Conservation (phyloP, 352 stramenopile genomes). For the Pythium phragmitis region DNA sequence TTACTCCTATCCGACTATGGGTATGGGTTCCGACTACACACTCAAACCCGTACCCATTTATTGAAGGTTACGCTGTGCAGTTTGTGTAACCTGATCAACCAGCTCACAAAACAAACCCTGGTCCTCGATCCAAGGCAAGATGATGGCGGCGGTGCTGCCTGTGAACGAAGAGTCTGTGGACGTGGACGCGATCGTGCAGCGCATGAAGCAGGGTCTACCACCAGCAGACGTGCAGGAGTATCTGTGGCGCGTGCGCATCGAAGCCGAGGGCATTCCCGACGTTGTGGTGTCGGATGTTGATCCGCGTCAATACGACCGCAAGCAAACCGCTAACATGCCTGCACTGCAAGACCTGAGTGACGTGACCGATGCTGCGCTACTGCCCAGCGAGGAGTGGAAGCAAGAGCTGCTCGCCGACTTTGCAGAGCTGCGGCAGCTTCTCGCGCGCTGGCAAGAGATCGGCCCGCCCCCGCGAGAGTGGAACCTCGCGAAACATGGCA, state of each 20-base stretch:
- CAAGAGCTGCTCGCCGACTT: constrained; percentile 70
- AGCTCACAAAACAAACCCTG: background rate
- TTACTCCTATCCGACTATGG: background rate
- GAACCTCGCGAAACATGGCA: background rate
- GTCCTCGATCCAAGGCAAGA: constrained; percentile 25
- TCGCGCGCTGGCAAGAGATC: constrained; percentile 69
- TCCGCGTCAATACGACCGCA: constrained; percentile 55
- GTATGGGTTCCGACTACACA: background rate
- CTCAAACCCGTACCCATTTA: constrained; percentile 16
- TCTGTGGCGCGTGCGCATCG: constrained; percentile 77
- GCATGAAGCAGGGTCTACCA: constrained; percentile 64
- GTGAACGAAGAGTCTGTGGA: constrained; percentile 61
- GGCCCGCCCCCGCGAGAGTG: constrained; percentile 36
- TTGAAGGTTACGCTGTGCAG: constrained; percentile 5
- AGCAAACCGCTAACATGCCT: constrained; percentile 79
- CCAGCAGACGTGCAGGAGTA: constrained; percentile 83
- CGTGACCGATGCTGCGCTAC: constrained; percentile 26
- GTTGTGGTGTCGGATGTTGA: constrained; percentile 74
- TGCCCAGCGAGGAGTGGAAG: constrained; percentile 51
- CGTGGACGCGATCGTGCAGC: constrained; percentile 51
- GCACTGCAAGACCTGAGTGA: constrained; percentile 44
- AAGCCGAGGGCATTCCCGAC: constrained; percentile 76
- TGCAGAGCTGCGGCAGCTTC: constrained; percentile 70
- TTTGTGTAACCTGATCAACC: constrained; percentile 8
- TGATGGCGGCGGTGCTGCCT: constrained; percentile 72